Percentiles rank a stretch among this genome's conserved stretches.
Evolutionary conservation across 192 early-diverging fungal species (phyloP).

Genomic region (Glomus cerebriforme): DNA sequence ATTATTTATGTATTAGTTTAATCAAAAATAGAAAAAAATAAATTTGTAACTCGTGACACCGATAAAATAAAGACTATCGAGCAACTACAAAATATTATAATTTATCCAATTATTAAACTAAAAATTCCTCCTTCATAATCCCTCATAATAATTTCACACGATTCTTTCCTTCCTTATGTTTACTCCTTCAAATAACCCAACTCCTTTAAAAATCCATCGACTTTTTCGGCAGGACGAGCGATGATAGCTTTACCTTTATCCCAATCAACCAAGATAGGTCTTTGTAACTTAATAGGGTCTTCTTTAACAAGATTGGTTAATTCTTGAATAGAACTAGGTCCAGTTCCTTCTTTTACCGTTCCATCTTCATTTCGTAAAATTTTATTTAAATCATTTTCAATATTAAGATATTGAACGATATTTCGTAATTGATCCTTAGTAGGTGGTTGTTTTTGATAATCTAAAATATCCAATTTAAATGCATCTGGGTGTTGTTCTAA

Average conservation of each 20-base stretch:
- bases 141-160: no score
- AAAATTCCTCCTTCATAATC: background rate
- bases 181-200: slow-evolving; percentile 18
- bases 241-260: slow-evolving; percentile 27
- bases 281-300: slow-evolving; percentile 8
- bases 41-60: no score
- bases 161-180: background rate
- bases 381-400: slow-evolving; percentile 10
- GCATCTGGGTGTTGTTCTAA: background rate
- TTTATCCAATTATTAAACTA: no score
- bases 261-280: slow-evolving; percentile 29
- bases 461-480: slow-evolving; percentile 14
- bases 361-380: background rate
- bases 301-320: slow-evolving; percentile 3
- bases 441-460: slow-evolving; percentile 17
- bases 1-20: no score
- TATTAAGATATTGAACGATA: slow-evolving; percentile 1
- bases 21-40: no score
- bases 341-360: background rate
- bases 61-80: no score
- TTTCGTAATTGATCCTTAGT: slow-evolving; percentile 6
- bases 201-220: slow-evolving; percentile 14
- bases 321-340: background rate
- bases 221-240: slow-evolving; percentile 27
- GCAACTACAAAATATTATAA: no score